Percentiles rank a stretch among this genome's conserved stretches.
phyloP scores from a whole-genome alignment of 192 early-diverging fungal species.

The Coemansia sp. region DNA sequence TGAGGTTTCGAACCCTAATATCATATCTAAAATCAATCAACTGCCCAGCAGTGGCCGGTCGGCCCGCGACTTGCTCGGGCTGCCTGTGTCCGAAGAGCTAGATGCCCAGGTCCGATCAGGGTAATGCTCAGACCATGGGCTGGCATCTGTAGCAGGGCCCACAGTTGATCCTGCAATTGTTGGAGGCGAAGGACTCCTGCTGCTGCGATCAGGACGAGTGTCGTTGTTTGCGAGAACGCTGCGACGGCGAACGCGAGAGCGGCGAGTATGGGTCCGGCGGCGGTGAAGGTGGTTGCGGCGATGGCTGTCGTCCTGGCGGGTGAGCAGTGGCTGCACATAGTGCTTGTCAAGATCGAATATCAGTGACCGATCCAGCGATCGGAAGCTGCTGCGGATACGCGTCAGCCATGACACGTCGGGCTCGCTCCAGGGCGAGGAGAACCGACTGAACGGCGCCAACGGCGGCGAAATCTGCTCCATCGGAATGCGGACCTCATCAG shows the following conservation, averaged over 20 bases:
- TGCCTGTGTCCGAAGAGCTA: constrained; percentile 24
- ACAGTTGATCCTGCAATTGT: neutral
- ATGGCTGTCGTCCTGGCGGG: constrained; percentile 15
- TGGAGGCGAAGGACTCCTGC: too few species aligned
- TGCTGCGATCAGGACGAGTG: too few species aligned
- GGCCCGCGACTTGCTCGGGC: constrained; percentile 1
- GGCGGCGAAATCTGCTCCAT: constrained; percentile 20
- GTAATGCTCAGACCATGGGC: constrained; percentile 20
- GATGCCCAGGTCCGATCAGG: constrained; percentile 25
- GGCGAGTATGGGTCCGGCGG: neutral
- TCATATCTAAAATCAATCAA: neutral
- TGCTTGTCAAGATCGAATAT: constrained; percentile 45
- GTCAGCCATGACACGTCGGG: constrained; percentile 34
- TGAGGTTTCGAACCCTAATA: neutral
- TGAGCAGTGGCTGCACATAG: constrained; percentile 47
- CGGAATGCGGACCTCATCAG: constrained; percentile 10
- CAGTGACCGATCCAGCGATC: constrained; percentile 45
- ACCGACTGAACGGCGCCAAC: constrained; percentile 18
- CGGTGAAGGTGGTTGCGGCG: neutral
- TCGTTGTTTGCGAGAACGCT: too few species aligned
- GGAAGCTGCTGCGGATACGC: constrained; percentile 44
- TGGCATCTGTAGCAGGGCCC: neutral
- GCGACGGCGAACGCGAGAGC: too few species aligned
- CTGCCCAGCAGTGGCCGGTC: constrained; percentile 30
- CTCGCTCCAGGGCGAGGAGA: constrained; percentile 41